Evolutionary conservation across 805 yeast species (phyloP).

Genomic region (Candida lessepsii): DNA sequence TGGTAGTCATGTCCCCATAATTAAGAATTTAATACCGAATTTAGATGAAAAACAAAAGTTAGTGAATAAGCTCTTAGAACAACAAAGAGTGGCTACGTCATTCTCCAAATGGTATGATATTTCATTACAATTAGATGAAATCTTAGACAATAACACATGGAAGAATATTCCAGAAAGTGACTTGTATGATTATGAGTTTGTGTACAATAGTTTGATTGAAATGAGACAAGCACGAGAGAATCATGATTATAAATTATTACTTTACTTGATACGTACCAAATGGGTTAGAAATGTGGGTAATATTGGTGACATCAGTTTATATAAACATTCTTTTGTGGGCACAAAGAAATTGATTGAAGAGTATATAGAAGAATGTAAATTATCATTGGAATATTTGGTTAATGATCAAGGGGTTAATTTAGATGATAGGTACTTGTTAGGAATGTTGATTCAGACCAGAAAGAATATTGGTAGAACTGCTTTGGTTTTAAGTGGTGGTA

Average conservation of each 20-base stretch:
- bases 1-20: neutral
- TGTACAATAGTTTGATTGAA: constrained; percentile 51
- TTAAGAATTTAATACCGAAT: constrained; percentile 10
- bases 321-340: constrained; percentile 77
- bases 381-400: constrained; percentile 40
- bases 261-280: constrained; percentile 77
- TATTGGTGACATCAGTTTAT: constrained; percentile 78
- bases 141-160: constrained; percentile 71
- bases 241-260: constrained; percentile 57
- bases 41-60: constrained; percentile 20
- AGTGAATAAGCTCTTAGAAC: constrained; percentile 23
- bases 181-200: constrained; percentile 71
- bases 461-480: constrained; percentile 95
- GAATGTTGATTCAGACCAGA: constrained; percentile 81
- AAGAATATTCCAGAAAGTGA: constrained; percentile 57
- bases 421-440: constrained; percentile 69
- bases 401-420: constrained; percentile 39
- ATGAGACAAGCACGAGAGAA: constrained; percentile 57
- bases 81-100: constrained; percentile 36
- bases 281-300: constrained; percentile 86
- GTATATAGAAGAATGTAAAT: constrained; percentile 73
- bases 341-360: constrained; percentile 83
- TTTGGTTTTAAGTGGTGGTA: constrained; percentile 92
- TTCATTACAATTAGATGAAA: constrained; percentile 60
- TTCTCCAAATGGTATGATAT: constrained; percentile 67